Evolutionary conservation across 495 filamentous ascomycete species (phyloP).

Genomic region (Aspergillus hancockii): DNA sequence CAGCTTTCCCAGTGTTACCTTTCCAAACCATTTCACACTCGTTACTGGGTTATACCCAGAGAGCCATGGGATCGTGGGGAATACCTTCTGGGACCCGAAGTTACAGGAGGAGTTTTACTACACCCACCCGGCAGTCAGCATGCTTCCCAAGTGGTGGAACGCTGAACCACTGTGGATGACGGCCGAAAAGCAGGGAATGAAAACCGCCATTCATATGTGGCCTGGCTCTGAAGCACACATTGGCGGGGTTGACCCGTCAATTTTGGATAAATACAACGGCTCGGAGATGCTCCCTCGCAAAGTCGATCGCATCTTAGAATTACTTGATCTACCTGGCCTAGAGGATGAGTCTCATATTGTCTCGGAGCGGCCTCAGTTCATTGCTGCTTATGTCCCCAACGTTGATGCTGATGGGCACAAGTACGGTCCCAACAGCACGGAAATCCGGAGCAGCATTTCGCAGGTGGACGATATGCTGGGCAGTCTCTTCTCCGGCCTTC

Average conservation of each 20-base stretch:
- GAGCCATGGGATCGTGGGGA: conserved; percentile 89
- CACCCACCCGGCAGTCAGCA: conserved; percentile 67
- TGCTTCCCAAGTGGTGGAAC: conserved; percentile 88
- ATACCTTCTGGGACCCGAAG: conserved; percentile 87
- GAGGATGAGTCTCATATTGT: conserved; percentile 42
- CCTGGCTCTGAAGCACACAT: conserved; percentile 86
- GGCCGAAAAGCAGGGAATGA: conserved; percentile 75
- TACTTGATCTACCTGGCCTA: conserved; percentile 77
- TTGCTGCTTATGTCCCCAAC: conserved; percentile 91
- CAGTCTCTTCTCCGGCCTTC: conserved; percentile 70
- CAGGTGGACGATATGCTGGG: conserved; percentile 79
- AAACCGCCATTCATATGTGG: conserved; percentile 95
- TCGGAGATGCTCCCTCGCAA: conserved; percentile 73
- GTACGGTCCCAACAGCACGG: conserved; percentile 91
- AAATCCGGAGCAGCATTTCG: conserved; percentile 72
- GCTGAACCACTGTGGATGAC: conserved; percentile 94
- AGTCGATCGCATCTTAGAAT: conserved; percentile 71
- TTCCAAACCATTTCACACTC: conserved; percentile 96
- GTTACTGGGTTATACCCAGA: conserved; percentile 92
- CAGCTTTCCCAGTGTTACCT: conserved; percentile 94
- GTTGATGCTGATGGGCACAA: conserved; percentile 84
- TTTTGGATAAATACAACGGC: conserved; percentile 81
- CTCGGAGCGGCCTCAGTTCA: conserved; percentile 72
- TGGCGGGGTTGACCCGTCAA: conserved; percentile 64
- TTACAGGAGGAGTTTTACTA: conserved; percentile 82